These are phyloP conservation scores for Fallopia convolvulus DNA, from an alignment of 148 eudicot genomes.

Conservation along the genomic window DNA sequence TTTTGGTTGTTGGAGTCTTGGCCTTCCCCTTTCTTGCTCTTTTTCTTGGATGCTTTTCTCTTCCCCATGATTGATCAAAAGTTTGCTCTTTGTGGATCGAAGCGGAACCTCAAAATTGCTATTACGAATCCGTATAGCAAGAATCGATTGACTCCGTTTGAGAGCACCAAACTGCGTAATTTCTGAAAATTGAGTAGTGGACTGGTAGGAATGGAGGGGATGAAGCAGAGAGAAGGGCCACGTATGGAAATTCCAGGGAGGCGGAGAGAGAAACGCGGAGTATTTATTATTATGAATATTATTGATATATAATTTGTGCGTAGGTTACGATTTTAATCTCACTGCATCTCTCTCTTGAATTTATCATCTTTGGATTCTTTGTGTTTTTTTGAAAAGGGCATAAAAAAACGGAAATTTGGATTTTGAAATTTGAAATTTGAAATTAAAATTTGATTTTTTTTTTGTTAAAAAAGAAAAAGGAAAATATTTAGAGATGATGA, in stretches of 20 bases:
- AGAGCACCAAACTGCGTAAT: not conserved
- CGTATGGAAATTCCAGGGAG: constrained; percentile 3
- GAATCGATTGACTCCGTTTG: not conserved
- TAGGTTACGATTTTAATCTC: not conserved
- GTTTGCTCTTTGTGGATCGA: not conserved
- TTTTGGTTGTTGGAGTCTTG: constrained; percentile 12
- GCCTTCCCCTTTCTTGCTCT: constrained; percentile 30
- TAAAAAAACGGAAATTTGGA: not conserved
- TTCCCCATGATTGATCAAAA: constrained; percentile 27
- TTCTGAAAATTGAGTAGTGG: not conserved
- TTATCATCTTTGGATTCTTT: not conserved
- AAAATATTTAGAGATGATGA: not conserved
- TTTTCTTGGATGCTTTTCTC: constrained; percentile 78
- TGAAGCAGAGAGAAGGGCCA: not conserved
- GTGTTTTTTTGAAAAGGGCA: not conserved
- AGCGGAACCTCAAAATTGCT: not conserved
- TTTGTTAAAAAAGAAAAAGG: not conserved
- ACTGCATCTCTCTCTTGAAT: not conserved
- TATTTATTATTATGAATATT: not conserved
- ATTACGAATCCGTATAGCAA: not conserved
- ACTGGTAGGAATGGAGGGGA: constrained; percentile 10
- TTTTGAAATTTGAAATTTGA: constrained; percentile 9
- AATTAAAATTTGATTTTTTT: not conserved
- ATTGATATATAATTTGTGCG: not conserved
- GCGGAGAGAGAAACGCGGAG: not conserved